A percentile compares a stretch with the other conserved stretches of the same genome.
Evolutionary conservation across 352 stramenopile species (phyloP).

Genomic region (Phytophthora syringae): DNA sequence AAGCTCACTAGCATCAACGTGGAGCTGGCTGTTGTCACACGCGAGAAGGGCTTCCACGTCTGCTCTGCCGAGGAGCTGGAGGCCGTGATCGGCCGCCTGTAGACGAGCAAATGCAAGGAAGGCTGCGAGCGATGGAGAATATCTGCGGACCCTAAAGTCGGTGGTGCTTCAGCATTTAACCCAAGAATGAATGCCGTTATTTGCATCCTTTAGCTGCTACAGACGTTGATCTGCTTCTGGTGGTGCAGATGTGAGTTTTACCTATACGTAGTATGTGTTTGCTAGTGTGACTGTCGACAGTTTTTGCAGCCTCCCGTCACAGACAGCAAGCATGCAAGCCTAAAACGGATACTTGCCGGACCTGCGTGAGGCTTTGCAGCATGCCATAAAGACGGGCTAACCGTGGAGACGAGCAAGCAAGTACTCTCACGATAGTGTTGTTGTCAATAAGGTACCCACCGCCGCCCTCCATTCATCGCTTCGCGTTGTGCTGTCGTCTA

Average conservation of each 20-base stretch:
- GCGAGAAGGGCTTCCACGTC: constrained; percentile 96
- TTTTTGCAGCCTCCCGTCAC: not conserved
- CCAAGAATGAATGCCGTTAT: constrained; percentile 25
- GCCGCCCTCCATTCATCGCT: constrained; percentile 18
- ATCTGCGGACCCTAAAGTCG: not conserved
- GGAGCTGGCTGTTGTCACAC: constrained; percentile 96
- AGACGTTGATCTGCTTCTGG: not conserved
- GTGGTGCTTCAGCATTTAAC: constrained; percentile 24
- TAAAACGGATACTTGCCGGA: too few relatives aligned
- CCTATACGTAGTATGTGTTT: too few relatives aligned
- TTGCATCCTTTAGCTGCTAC: constrained; percentile 22
- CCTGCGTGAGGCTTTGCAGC: too few relatives aligned
- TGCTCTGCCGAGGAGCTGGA: constrained; percentile 94
- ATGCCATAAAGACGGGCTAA: not conserved
- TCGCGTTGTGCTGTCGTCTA: constrained; percentile 21
- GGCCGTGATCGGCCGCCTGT: constrained; percentile 88
- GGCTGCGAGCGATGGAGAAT: constrained; percentile 5
- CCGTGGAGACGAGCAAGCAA: constrained; percentile 24
- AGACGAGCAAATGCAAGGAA: constrained; percentile 31
- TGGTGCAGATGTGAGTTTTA: not conserved
- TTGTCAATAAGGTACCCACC: constrained; percentile 13
- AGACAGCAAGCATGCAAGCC: too few relatives aligned
- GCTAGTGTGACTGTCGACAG: not conserved
- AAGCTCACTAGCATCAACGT: constrained; percentile 99
- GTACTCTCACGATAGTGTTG: not conserved